Base-by-base conservation (phyloP, 192 early-diverging fungal genomes). In the Coemansia sp. region DNA sequence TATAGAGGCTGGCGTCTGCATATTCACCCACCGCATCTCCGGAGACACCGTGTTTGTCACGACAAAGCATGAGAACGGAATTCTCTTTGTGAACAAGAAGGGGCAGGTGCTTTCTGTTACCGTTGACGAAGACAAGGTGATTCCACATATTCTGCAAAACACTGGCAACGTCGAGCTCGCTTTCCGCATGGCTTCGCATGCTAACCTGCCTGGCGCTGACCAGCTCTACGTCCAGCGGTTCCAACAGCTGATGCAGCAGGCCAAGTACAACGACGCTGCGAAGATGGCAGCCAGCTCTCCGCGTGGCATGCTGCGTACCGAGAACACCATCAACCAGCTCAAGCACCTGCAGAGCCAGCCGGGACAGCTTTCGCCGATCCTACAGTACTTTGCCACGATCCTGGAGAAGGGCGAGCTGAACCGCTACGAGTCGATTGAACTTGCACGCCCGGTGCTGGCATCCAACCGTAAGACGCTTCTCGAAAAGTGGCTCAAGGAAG, bases 1-100 rank as follows among this genome's bases (percentile, higher is more conserved):
- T 67, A 83, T 99, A 35, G 97, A 98, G 78, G 87, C 93, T 15
- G 95, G 93, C 33, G 87, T 89, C 20, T 95, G 94, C 77, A 90
- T 99, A 56, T 99, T 94, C 84, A 94, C 94, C 88, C 98, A 99
- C 84, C 87, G 97, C 61, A 97, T 98, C 68, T 94, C 90, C 71
- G 92, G 92, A 21, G 97, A 98, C 59, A 97, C 97, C n/a, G 94
- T 99, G 58, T 99, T 99, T 89, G 92, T 94, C 16, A 95, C 96
- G 62, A 88, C 94, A 42, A 94, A 95, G 71, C 87, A 95, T 62
- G 87, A 95, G 49, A 87, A 89, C 60, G 97, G 97, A 49, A 88
- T 99, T 28, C 91, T 99, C 67, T 94, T 89, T 42, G 90, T 99
- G 60, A 99, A 99, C 81, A 88, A 94, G 67, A 96, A 94, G 76